Conservation (phyloP, 106 monocot genomes). For the Acorus gramineus region DNA sequence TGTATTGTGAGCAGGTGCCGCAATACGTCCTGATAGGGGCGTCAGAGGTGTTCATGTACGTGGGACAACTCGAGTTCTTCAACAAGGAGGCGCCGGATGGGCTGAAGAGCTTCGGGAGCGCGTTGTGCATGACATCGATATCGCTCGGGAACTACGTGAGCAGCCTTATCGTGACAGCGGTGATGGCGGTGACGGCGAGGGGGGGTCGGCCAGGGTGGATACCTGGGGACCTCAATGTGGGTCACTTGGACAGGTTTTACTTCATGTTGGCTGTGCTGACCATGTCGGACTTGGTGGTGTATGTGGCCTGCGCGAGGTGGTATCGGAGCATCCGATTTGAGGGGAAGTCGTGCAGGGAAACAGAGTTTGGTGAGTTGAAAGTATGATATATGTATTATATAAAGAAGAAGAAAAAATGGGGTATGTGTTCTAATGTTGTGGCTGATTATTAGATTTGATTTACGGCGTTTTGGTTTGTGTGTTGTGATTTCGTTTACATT, state of each 20-base stretch:
- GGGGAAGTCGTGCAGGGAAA: too few species aligned
- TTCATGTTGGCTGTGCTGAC: conserved; percentile 28
- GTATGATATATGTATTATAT: too few species aligned
- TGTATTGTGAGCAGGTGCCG: conserved; percentile 27
- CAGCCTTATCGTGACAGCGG: conserved; percentile 19
- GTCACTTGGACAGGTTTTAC: conserved; percentile 47
- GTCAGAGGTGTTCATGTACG: conserved; percentile 55
- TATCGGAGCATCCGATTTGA: conserved; percentile 7
- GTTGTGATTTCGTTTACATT: too few species aligned
- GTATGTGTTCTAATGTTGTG: too few species aligned
- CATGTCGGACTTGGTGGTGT: conserved; percentile 21
- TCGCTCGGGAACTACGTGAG: conserved; percentile 35
- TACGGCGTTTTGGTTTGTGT: too few species aligned
- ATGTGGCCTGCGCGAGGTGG: conserved; percentile 27
- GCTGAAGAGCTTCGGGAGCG: conserved; percentile 51
- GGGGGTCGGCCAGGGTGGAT: conserved; percentile 28
- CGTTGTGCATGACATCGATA: conserved; percentile 35
- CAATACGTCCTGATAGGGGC: conserved; percentile 45
- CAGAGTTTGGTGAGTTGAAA: too few species aligned
- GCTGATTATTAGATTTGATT: too few species aligned
- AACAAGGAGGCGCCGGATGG: conserved; percentile 38
- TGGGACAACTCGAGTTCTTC: conserved; percentile 51
- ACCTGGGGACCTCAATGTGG: conserved; percentile 33
- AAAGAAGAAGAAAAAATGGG: too few species aligned
- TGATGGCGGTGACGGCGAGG: conserved; percentile 16